These are phyloP conservation scores for Coniochaeta sp. DNA, from an alignment of 2,329 filamentous ascomycete species.

Conservation along the genomic window DNA sequence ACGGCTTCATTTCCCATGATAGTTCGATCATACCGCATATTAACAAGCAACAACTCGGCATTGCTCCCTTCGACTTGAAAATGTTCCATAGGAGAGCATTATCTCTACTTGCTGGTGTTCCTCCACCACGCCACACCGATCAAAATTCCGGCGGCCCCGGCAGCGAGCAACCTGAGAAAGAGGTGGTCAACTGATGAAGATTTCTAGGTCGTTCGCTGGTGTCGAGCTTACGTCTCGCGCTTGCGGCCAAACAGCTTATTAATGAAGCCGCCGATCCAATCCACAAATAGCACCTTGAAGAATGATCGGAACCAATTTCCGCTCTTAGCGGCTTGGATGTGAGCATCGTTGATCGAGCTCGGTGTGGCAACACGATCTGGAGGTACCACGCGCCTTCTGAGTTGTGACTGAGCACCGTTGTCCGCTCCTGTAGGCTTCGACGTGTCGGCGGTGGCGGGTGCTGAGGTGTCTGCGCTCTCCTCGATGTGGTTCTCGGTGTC, in stretches of 20 bases:
- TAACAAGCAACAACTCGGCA: neutral
- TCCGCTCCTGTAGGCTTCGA: neutral
- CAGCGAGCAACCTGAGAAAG: conserved; percentile 1
- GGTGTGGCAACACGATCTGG: conserved; percentile 11
- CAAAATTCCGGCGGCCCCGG: neutral
- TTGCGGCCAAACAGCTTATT: conserved; percentile 21
- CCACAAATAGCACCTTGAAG: conserved; percentile 27
- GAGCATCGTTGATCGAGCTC: conserved; percentile 11
- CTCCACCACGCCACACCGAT: neutral
- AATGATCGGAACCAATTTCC: conserved; percentile 25
- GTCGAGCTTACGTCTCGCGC: conserved; percentile 21
- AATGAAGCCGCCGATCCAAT: conserved; percentile 29
- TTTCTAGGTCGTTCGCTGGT: neutral
- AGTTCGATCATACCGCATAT: neutral
- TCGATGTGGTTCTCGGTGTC: neutral
- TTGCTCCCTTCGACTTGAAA: neutral
- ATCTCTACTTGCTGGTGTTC: neutral
- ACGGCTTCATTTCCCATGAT: neutral
- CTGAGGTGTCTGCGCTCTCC: neutral
- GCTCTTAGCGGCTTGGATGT: conserved; percentile 12
- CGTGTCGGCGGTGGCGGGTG: neutral
- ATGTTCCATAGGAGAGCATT: neutral
- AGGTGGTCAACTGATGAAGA: neutral
- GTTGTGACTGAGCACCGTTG: neutral
- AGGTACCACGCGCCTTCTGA: conserved; percentile 10